Evolutionary conservation across 305 asterid species (phyloP), one percentile per base, ranked within the genome.

Genomic region (Solanum hybrid): DNA sequence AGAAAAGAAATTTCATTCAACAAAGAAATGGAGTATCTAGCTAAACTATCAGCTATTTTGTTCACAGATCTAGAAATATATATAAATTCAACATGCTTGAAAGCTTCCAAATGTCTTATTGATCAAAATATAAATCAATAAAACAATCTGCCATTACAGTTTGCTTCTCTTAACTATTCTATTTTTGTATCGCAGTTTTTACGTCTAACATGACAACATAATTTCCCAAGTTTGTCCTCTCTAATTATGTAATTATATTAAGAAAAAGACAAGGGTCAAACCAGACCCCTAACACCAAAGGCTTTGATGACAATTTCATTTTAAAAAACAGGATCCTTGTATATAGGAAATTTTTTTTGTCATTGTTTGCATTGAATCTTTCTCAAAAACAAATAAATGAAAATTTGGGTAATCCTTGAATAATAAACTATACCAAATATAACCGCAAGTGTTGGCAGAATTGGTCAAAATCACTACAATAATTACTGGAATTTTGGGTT

Each of bases 381-480:
- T 51, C 67, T 51, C 67, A 16, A 51, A 51, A 61, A 8, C 11
- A 22, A 61, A 61, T 61, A 61, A 61, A 61, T 22, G 28, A 61
- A 22, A 22, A 64, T 22, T 22, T 67, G 64, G 69, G 37, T 28
- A 33, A 40, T 40, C 26, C 11, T 81, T 29, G 40, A 84, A 51
- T 84, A 84, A 46, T 84, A 51, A 29, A 31, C 40, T 83, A 83
- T 28, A 46, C 71, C 26, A 83, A 46, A 85, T 85, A 57, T 84
- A 20, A 16, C 46, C 46, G 75, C 88, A 57, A 57, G 33, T 57
- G 22, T 57, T 57, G 22, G 1, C 51, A 85, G 46, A 85, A 57
- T 85, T 85, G 29, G 88, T 85, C 88, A 85, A 57, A 84, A 51
- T 57, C 88, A 85, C 46, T 31, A 84, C 87, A 46, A 36, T 46